Evolutionary conservation across 1,139 yeast species (phyloP), one percentile per base, ranked within the genome.

Genomic region (Candida sp.): DNA sequence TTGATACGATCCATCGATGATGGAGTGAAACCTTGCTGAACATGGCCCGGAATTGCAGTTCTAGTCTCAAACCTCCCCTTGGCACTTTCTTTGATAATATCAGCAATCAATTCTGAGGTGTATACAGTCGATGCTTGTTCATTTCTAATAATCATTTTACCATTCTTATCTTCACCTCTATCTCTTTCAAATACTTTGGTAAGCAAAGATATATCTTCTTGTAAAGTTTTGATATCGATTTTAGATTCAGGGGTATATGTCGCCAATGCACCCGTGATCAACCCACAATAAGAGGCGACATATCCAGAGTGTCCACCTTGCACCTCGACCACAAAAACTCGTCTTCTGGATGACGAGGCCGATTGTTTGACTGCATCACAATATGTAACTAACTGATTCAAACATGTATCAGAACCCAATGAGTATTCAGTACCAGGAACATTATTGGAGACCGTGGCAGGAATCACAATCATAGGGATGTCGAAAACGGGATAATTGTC

Each of bases 341-440:
- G 81, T 56, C 95, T 87, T 70, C 99, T 82, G 3, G 97, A 85
- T 21, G 98, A 89, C 21, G 97, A 83, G 3, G 99, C 98, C 39
- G 93, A 82, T 70, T 90, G 98, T 68, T 91, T 90, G 52, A 93
- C 87, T 25, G 89, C 90, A 64, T 93, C 99, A 74, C 98, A 91
- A 71, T 93, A 93, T 46, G 84, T 79, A 60, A 90, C 90, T 63
- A 93, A 77, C 32, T 95, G 80, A 65, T 93, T 93, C 68, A 93
- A 73, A 70, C 98, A 91, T 6, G 99, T 93, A 60, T 93, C 98
- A 30, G 93, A 73, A 47, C 99, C 99, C 44, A 93, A 71, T 0
- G 97, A 89, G 66, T 89, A 90, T 66, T 93, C 97, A 3, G 97
- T 84, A 47, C 98, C 99, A 11, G 99, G 99, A 42, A 93, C 98